A percentile compares a stretch with the other conserved stretches of the same genome.
These are phyloP conservation scores for Epichloe typhina DNA, from an alignment of 2,329 filamentous ascomycete species.

Conservation along the genomic window DNA sequence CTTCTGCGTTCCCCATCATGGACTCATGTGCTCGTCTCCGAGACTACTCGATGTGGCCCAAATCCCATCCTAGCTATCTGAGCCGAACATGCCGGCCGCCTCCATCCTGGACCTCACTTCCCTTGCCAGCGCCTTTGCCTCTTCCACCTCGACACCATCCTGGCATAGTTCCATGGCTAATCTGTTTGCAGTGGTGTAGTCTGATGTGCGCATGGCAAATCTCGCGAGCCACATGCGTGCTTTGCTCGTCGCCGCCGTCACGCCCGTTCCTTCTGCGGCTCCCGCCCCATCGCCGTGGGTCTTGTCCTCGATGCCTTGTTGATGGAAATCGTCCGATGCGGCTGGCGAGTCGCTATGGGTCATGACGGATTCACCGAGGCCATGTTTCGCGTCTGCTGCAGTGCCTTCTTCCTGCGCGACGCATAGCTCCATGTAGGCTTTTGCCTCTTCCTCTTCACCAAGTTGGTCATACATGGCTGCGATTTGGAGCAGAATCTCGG, in stretches of 20 bases:
- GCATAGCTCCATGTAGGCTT: constrained; percentile 91
- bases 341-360: constrained; percentile 42
- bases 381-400: constrained; percentile 23
- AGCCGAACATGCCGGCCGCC: constrained; percentile 14
- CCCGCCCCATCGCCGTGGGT: constrained; percentile 8
- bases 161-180: constrained; percentile 86
- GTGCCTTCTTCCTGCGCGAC: constrained; percentile 80
- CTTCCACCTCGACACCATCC: constrained; percentile 91
- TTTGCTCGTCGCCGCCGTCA: constrained; percentile 82
- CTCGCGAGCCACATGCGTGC: constrained; percentile 88
- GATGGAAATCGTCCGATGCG: constrained; percentile 24
- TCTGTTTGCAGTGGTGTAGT: constrained; percentile 64
- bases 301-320: constrained; percentile 16
- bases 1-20: neutral
- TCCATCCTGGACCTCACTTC: constrained; percentile 73
- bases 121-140: constrained; percentile 83
- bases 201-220: constrained; percentile 61
- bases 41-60: neutral
- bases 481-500: constrained; percentile 82
- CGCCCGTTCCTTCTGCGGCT: constrained; percentile 52
- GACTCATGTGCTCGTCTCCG: neutral
- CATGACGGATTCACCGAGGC: constrained; percentile 35
- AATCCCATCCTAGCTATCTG: neutral
- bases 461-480: constrained; percentile 78
- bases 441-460: constrained; percentile 64